Evolutionary conservation across 768 basidiomycete species (phyloP).

Genomic region (Saitozyma sp.): DNA sequence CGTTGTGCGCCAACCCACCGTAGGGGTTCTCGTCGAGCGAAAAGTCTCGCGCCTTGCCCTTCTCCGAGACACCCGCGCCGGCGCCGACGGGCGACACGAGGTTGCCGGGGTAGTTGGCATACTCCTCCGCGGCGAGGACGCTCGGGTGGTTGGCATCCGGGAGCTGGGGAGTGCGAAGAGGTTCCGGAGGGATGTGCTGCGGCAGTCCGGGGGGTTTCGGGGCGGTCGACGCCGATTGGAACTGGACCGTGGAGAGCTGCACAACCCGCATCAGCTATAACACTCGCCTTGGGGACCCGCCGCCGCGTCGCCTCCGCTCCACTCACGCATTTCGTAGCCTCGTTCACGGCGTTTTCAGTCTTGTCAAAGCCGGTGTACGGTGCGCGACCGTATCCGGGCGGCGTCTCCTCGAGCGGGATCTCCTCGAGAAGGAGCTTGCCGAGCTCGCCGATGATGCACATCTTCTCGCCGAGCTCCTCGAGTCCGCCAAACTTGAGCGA

Average conservation of each 20-base stretch:
- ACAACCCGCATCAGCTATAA: neutral
- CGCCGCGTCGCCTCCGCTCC: neutral
- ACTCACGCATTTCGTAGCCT: slow-evolving; percentile 58
- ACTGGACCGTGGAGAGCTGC: slow-evolving; percentile 37
- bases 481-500: slow-evolving; percentile 84
- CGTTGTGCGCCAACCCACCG: slow-evolving; percentile 25
- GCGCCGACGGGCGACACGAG: slow-evolving; percentile 24
- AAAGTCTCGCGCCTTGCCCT: slow-evolving; percentile 25
- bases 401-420: slow-evolving; percentile 76
- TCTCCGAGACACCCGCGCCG: slow-evolving; percentile 2
- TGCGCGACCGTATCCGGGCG: slow-evolving; percentile 73
- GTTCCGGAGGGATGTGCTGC: slow-evolving; percentile 19
- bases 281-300: neutral
- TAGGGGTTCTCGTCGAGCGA: slow-evolving; percentile 37
- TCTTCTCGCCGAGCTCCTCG: slow-evolving; percentile 80
- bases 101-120: slow-evolving; percentile 35
- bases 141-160: slow-evolving; percentile 14
- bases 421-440: slow-evolving; percentile 63
- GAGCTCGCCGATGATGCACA: slow-evolving; percentile 61
- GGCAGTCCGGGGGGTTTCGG: slow-evolving; percentile 36
- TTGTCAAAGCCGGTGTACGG: slow-evolving; percentile 67
- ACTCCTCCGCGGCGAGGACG: slow-evolving; percentile 42
- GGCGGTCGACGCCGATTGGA: slow-evolving; percentile 23
- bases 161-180: slow-evolving; percentile 17
- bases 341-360: slow-evolving; percentile 64